Evolutionary conservation across 768 basidiomycete genomes (phyloP).

Genomic region (Multifurca ochricompacta): DNA sequence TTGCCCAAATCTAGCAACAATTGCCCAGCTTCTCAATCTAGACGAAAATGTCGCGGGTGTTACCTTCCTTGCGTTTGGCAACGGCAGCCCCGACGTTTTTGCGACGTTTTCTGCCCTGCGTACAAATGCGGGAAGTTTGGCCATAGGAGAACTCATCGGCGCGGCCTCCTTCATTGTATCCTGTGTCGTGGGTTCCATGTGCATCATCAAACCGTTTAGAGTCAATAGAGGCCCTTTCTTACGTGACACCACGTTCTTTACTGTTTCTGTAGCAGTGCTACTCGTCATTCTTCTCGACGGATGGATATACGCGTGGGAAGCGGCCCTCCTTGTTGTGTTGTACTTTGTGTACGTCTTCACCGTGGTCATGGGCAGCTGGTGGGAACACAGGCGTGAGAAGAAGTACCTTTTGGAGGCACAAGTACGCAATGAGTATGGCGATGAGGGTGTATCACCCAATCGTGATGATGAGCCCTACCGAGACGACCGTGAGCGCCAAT

Average conservation of each 20-base stretch:
- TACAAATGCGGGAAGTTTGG: slow-evolving; percentile 75
- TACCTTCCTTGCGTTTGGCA: slow-evolving; percentile 94
- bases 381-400: slow-evolving; percentile 48
- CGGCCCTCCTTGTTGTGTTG: slow-evolving; percentile 56
- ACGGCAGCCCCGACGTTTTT: slow-evolving; percentile 95
- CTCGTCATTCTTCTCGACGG: slow-evolving; percentile 75
- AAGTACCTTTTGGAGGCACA: slow-evolving; percentile 40
- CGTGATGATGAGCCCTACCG: slow-evolving; percentile 44
- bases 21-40: slow-evolving; percentile 76
- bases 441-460: slow-evolving; percentile 35
- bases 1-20: slow-evolving; percentile 90
- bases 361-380: slow-evolving; percentile 76
- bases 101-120: slow-evolving; percentile 93
- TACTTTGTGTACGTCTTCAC: slow-evolving; percentile 72
- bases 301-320: slow-evolving; percentile 63
- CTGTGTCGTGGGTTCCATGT: slow-evolving; percentile 97
- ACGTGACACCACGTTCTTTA: slow-evolving; percentile 93
- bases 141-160: slow-evolving; percentile 91
- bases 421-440: slow-evolving; percentile 51
- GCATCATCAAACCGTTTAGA: slow-evolving; percentile 89
- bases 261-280: slow-evolving; percentile 68
- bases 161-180: slow-evolving; percentile 95
- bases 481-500: slow-evolving; percentile 48
- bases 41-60: slow-evolving; percentile 95
- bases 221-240: slow-evolving; percentile 77